A percentile compares a stretch with the other conserved stretches of the same genome.
Evolutionary conservation across 306 rosid species (phyloP).

Genomic region (Gynostemma pentaphyllum): DNA sequence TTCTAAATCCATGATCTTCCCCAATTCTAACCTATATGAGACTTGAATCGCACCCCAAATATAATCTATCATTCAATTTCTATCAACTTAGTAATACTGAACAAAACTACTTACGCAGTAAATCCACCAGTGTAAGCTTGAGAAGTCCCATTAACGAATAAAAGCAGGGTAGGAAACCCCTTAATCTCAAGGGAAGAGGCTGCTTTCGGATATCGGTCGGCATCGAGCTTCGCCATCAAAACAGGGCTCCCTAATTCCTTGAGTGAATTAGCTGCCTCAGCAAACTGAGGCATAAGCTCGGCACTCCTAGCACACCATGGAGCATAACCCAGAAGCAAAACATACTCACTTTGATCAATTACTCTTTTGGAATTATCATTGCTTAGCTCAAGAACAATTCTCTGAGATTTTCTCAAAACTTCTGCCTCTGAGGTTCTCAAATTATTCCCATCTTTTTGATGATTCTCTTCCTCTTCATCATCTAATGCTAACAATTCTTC

Average conservation of each 20-base stretch:
- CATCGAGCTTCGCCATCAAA: slow-evolving; percentile 84
- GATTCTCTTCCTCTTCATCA: slow-evolving; percentile 49
- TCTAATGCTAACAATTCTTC: slow-evolving; percentile 74
- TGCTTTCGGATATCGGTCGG: slow-evolving; percentile 60
- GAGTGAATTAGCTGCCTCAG: slow-evolving; percentile 77
- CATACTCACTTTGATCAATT: slow-evolving; percentile 52
- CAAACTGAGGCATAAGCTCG: slow-evolving; percentile 91
- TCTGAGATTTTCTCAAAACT: slow-evolving; percentile 65
- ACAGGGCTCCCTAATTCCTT: slow-evolving; percentile 54
- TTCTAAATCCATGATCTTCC: too few species aligned
- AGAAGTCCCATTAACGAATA: slow-evolving; percentile 81
- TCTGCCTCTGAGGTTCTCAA: slow-evolving; percentile 70
- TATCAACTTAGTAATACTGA: not conserved
- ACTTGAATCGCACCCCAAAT: too few species aligned
- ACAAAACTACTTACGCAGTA: slow-evolving; percentile 44
- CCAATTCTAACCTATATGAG: too few species aligned
- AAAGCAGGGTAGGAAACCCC: slow-evolving; percentile 80
- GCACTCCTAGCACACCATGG: slow-evolving; percentile 98
- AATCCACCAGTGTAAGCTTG: slow-evolving; percentile 78
- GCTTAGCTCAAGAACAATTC: slow-evolving; percentile 73
- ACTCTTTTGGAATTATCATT: slow-evolving; percentile 59
- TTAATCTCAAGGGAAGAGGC: slow-evolving; percentile 68
- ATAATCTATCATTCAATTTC: not conserved
- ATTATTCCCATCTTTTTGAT: slow-evolving; percentile 17
- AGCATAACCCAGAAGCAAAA: slow-evolving; percentile 78